Percentiles rank a stretch among this genome's conserved stretches.
phyloP scores from a whole-genome alignment of 1,284 basidiomycete species.

The Pisolithus thermaeus region DNA sequence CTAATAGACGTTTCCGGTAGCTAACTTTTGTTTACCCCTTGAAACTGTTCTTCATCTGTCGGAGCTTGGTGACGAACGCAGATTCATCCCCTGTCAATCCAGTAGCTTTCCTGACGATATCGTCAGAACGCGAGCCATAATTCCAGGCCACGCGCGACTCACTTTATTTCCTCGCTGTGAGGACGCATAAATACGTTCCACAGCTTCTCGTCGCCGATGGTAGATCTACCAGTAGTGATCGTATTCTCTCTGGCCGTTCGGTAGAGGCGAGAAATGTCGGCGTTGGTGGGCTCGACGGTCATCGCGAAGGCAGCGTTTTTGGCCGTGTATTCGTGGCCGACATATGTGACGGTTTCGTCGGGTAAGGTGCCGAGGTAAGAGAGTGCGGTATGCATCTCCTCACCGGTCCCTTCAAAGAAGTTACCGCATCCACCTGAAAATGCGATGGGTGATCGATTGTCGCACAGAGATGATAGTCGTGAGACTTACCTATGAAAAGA shows the following conservation, averaged over 20 bases:
- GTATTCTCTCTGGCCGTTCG: slow-evolving; percentile 48
- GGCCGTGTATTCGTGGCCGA: slow-evolving; percentile 90
- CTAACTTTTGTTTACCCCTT: slow-evolving; percentile 35
- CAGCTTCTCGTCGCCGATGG: slow-evolving; percentile 79
- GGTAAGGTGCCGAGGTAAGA: slow-evolving; percentile 76
- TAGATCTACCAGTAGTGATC: slow-evolving; percentile 71
- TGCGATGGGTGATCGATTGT: slow-evolving; percentile 79
- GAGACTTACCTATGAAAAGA: slow-evolving; percentile 54
- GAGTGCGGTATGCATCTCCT: slow-evolving; percentile 82
- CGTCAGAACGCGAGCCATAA: not conserved
- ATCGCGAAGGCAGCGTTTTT: slow-evolving; percentile 62
- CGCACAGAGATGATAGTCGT: not conserved
- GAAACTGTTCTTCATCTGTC: slow-evolving; percentile 83
- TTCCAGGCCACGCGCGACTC: slow-evolving; percentile 20
- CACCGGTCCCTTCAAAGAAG: slow-evolving; percentile 90
- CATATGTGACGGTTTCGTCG: slow-evolving; percentile 77
- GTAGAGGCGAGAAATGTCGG: slow-evolving; percentile 50
- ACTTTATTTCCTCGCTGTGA: slow-evolving; percentile 53
- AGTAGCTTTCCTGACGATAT: slow-evolving; percentile 38
- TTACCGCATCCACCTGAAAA: slow-evolving; percentile 93
- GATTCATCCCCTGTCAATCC: slow-evolving; percentile 37
- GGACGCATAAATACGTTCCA: slow-evolving; percentile 86
- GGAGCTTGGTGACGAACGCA: slow-evolving; percentile 66
- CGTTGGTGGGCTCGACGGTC: slow-evolving; percentile 61
- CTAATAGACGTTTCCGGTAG: not conserved